Base-by-base conservation (phyloP, 2,329 filamentous ascomycete genomes). In the Lanzia echinophila region DNA sequence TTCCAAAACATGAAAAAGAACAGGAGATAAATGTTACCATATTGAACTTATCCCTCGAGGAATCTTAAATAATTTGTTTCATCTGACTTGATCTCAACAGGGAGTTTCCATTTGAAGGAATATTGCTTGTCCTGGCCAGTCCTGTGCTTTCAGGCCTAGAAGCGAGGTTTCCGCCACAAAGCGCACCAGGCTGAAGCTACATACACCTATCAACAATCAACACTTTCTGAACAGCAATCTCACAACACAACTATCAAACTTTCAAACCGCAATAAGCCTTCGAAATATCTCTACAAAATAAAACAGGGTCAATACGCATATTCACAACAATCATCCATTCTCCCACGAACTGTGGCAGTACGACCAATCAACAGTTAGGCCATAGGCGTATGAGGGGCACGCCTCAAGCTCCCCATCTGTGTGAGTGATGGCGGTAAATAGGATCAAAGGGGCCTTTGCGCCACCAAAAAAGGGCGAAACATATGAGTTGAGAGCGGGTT, bases 381-480 rank as follows among this genome's bases (percentile, higher is more conserved):
- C 59, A 58, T 47, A 34, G 61, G 65, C 62, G 60, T 65, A 68
- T 68, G 67, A 68, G 67, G 67, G 66, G 66, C 62, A 63, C 50
- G 53, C 62, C 63, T 64, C 66, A 63, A 62, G 59, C 69, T 69
- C 66, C 63, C 65, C 65, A 75, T 66, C 63, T 63, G 62, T 64
- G 63, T 66, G 65, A 68, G 58, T 68, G 65, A 96, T 95, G 90
- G 92, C 94, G 69, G 92, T 97, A 71, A 97, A 94, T 76, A 87
- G 92, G 72, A 94, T 99, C 72, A 85, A 88, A 70, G 91, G 88
- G 73, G 94, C 92, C 67, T 96, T 99, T 72, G 86, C 89, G 70
- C 86, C 85, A 70, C 94, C 94, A 65, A 84, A 87, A 68, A 99
- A 99, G 77, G 94, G 94, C 71, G 94, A 99, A 76, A 99, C 94